Evolutionary conservation across 2,329 filamentous ascomycete species (phyloP), one percentile per base, ranked within the genome.

Genomic region (Didymosphaeria variabile): DNA sequence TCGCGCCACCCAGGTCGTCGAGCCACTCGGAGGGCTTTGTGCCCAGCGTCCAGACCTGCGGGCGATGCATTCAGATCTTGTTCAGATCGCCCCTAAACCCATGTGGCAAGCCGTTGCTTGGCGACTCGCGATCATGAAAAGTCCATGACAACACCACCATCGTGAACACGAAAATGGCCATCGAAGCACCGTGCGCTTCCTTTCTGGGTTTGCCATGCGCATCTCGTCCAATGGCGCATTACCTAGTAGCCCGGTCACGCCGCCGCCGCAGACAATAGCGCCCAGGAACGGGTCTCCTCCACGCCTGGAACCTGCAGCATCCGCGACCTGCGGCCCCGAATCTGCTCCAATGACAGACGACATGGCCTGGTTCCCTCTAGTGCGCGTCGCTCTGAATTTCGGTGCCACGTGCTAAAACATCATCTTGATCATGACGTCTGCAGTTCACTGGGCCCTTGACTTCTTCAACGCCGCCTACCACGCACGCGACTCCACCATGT

Each of bases 61-160:
- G 21, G 55, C 23, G n/a, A 42, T 31, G 15, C 21, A 13, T 19
- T 46, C 13, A 55, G 26, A 45, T 45, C 42, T 17, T 23, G 13
- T 42, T 63, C 15, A 66, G 60, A 69, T 67, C 38, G 46, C 26
- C 26, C 29, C 57, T 67, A 64, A 29, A 67, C 57, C 13, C 15
- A 51, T 60, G 31, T 36, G 69, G 71, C 57, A 60, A 64, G 65
- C 40, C 54, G 51, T 32, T 59, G 55, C 57, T 58, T 58, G 54
- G 47, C 51, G 52, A 29, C 65, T 71, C 69, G 67, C 73, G 73
- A 75, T 75, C 72, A 57, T 58, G 55, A 55, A 55, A 60, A 47
- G 65, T 68, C 67, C 56, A 72, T 73, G 69, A 71, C 64, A 66
- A 56, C 68, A 66, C 65, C 62, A 67, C 62, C 67, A 74, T 73